Base-by-base conservation (phyloP, 208 protist species). In the Crithidia thermophila region DNA sequence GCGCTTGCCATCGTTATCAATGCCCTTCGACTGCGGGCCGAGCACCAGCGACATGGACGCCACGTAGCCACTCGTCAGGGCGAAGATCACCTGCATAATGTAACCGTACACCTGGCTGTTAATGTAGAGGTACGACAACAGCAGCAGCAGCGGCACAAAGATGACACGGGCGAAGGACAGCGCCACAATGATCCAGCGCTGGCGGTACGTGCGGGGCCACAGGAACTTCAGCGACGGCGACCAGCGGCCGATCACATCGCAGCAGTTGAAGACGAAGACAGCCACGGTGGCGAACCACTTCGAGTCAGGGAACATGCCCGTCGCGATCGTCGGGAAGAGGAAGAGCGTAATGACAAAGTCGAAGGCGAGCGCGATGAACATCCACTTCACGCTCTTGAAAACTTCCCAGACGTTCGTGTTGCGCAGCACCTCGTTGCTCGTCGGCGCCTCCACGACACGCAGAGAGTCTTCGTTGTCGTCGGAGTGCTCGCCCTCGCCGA, bases 271-370 rank as follows among this genome's bases (percentile, higher is more conserved):
- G 51, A 84, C 49, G 39, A 83, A 75, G n/a, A 90, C 71, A 2
- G 80, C 46, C n/a, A 85, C 14, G 2, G 82, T 87, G 4, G 71
- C 67, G 55, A 70, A 93, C 83, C 84, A 93, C 61, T 82, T 81
- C 40, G 81, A 72, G 10, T 70, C 33, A 8, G 56, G 62, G 40
- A 85, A 79, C 57, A 85, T 75, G 42, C 72, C 67, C 4, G 79
- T 53, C 10, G 75, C 66, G 30, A 90, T 71, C 36, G 64, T 68
- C 18, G 87, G 84, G 72, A 90, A 90, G 30, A 93, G 60, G 50
- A 77, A 76, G 33, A 93, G 71, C 13, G 84, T 85, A 36, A 90
- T 43, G 53, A 90, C 55, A 36, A 93, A 88, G 45, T 61, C 50
- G 45, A 87, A 81, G 52, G 4, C 60, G 39, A 69, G 51, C 18